Evolutionary conservation across 345 rosid genomes (phyloP).

Genomic region (Gossypium arboreum): DNA sequence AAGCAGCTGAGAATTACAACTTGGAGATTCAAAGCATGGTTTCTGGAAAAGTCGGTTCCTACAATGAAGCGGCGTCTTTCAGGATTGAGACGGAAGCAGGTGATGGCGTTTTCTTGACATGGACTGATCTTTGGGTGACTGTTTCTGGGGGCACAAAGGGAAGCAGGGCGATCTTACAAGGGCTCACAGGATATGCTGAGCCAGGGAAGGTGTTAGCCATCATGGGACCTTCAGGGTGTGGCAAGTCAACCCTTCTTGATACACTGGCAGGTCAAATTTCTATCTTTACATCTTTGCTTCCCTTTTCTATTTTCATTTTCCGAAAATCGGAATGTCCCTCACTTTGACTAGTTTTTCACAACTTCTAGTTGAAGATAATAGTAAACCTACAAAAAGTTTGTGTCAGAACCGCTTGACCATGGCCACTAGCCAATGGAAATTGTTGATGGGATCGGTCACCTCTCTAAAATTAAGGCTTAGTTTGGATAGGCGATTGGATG

Average conservation of each 20-base stretch:
- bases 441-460: neutral
- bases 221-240: constrained; percentile 56
- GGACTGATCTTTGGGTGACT: constrained; percentile 42
- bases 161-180: constrained; percentile 25
- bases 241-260: constrained; percentile 55
- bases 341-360: neutral
- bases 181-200: constrained; percentile 37
- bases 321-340: no score
- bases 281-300: no score
- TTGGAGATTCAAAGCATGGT: neutral
- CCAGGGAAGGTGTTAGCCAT: constrained; percentile 40
- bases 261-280: constrained; percentile 35
- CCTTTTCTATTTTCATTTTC: neutral
- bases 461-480: no score
- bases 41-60: neutral
- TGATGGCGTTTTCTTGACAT: constrained; percentile 32
- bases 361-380: neutral
- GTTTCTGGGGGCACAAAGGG: constrained; percentile 26
- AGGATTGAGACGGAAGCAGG: constrained; percentile 4
- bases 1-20: neutral
- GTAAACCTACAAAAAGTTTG: no score
- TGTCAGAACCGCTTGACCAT: no score
- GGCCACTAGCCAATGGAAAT: neutral
- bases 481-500: no score
- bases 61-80: neutral